Evolutionary conservation across 768 basidiomycete species (phyloP).

Genomic region (Termitomyces sp.): DNA sequence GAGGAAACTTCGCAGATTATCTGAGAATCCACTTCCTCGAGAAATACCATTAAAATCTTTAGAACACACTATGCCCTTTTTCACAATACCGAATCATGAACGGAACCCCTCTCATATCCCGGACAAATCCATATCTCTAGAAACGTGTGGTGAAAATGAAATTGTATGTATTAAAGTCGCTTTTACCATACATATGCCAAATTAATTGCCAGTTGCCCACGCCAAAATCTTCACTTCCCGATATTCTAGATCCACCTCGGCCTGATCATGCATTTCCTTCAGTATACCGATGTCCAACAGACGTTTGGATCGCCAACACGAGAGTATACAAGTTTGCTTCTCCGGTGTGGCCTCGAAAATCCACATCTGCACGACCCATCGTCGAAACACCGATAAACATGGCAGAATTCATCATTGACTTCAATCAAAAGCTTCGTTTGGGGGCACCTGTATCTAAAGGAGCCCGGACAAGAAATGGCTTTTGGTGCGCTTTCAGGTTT

Average conservation of each 20-base stretch:
- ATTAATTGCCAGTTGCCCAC: too few relatives aligned
- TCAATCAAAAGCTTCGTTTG: conserved; percentile 10
- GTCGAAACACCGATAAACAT: not conserved
- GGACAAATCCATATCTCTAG: too few relatives aligned
- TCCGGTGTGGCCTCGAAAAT: not conserved
- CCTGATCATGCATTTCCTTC: not conserved
- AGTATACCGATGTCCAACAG: too few relatives aligned
- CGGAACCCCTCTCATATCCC: not conserved
- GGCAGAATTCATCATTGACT: conserved; percentile 3
- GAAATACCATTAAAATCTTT: conserved; percentile 21
- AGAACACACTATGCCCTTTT: conserved; percentile 23
- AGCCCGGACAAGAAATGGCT: too few relatives aligned
- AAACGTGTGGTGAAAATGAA: too few relatives aligned
- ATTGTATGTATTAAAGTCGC: too few relatives aligned
- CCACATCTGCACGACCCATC: not conserved
- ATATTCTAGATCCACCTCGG: too few relatives aligned
- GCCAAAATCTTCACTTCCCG: too few relatives aligned
- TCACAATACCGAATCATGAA: conserved; percentile 18
- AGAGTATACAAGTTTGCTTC: not conserved
- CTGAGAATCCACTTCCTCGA: conserved; percentile 18
- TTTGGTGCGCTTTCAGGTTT: not conserved
- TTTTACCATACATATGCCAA: too few relatives aligned
- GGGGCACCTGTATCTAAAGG: conserved; percentile 3
- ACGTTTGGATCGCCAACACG: too few relatives aligned
- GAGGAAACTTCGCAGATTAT: conserved; percentile 15